Evolutionary conservation across 768 basidiomycete genomes (phyloP), one percentile per base, ranked within the genome.

Genomic region (Leccinum barrowsii): DNA sequence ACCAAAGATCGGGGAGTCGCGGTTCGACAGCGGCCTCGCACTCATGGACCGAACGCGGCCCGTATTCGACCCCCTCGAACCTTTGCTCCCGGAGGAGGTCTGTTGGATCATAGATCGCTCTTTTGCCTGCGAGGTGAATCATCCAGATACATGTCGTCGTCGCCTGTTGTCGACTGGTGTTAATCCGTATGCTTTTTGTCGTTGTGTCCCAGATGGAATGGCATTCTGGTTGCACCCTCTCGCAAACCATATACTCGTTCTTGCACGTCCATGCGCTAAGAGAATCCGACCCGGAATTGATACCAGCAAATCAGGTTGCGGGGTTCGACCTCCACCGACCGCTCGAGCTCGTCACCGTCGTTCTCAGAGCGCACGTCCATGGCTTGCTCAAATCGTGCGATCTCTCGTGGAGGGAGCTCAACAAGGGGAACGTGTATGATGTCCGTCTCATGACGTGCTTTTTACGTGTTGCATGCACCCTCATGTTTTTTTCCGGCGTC

Each of bases 31-130:
- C 55, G 94, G 94, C 10, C 76, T 90, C 59, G 76, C 78, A 15
- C 59, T 70, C 3, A 73, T 74, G 57, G 76, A 78, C 24, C 77
- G 82, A 37, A 65, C 70, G 13, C 64, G 71, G 3, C 77, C 80
- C 0, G 70, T 76, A 0, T 94, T 94, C 65, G 76, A 93, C 65
- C 85, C 90, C 4, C 73, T 84, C 44, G 65, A 76, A 6, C 82
- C 80, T 2, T 74, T 94, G 50, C 74, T 87, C 3, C 87, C 92
- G 0, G 82, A 91, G 64, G 92, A 96, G 69, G 69, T 95, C 22
- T 94, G 92, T 70, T 94, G 90, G 88, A 86, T 94, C 21, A 76
- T 96, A 59, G 95, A 96, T 70, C 78, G 84, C 62, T 76, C 86
- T 15, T 76, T 91, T 64, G 81, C 88, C 32, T 86, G 84, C 65